Conservation (phyloP, 176 grass and related monocot species). For the Hordeum vulgare region DNA sequence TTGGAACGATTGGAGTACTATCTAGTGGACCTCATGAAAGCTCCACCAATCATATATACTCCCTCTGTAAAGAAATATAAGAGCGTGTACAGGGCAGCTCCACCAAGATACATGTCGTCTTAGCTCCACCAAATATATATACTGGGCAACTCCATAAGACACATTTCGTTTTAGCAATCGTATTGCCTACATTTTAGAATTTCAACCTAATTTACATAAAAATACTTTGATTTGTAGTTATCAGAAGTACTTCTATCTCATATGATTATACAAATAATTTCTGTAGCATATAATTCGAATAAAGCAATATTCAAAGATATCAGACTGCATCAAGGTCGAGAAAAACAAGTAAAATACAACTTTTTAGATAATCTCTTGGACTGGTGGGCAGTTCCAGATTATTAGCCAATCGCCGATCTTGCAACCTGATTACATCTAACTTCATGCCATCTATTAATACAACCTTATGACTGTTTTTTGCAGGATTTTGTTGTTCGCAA, state of each 20-base stretch:
- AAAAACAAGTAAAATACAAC: background rate
- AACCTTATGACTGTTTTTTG: conserved; percentile 1
- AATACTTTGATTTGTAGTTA: too few species aligned
- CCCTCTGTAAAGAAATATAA: too few species aligned
- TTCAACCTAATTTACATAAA: too few species aligned
- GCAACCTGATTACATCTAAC: background rate
- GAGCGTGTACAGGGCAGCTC: too few species aligned
- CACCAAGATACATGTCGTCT: too few species aligned
- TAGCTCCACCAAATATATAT: background rate
- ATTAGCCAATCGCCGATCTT: background rate
- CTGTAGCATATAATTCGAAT: background rate
- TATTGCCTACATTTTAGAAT: too few species aligned
- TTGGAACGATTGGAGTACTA: background rate
- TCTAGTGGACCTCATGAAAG: background rate
- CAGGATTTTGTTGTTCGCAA: conserved; percentile 99
- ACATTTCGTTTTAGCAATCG: too few species aligned
- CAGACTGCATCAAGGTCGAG: background rate
- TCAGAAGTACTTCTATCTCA: too few species aligned
- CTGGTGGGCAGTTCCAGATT: background rate
- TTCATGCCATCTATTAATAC: background rate
- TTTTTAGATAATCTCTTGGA: background rate
- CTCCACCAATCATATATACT: background rate
- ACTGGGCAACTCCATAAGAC: background rate
- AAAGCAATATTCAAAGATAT: background rate
- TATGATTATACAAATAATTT: too few species aligned